Evolutionary conservation across 2,329 filamentous ascomycete species (phyloP), one percentile per base, ranked within the genome.

Genomic region (Myriosclerotinia duriaeana): DNA sequence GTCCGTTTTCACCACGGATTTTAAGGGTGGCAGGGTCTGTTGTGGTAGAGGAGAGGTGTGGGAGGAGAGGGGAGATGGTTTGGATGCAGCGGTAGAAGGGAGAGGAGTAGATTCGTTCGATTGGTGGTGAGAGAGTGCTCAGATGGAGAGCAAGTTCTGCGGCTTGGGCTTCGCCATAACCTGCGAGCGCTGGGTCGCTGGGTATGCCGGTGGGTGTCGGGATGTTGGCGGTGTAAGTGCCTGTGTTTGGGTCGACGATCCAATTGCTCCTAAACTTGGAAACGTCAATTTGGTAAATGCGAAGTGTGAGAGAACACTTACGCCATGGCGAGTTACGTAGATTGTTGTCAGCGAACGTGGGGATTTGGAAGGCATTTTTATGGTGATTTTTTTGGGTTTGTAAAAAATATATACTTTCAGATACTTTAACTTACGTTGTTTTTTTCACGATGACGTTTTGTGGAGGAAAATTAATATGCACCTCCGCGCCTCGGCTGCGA

Each of bases 61-160:
- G 77, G 59, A 88, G 80, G 72, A 89, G 89, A 0, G 93, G 92
- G 58, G 84, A 81, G 63, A 96, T 86, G 2, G 93, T 96, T 79
- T 96, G 90, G 53, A 96, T 80, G 76, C 93, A 97, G 70, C 93
- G 87, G 78, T 95, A 96, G 79, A 92, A 96, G 0, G 92, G 90
- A 68, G 89, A 93, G 42, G 87, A 90, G 80, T 97, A 98, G 71
- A 98, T 84, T 56, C 83, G 83, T 64, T 92, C 88, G 67, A 94
- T 84, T 1, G 88, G 85, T 44, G 90, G 90, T 22, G 87, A 78
- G 54, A 91, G 76, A 0, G 79, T 81, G 67, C 82, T 76, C 58
- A 96, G 82, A 74, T 91, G 84, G 9, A 78, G 80, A 2, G 84
- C 93, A 56, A 98, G 84, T 78, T 98, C 88, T 68, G 86, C 83